Evolutionary conservation across 371 early-diverging fungal species (phyloP), one percentile per base, ranked within the genome.

Genomic region (Mucor plumbeus): DNA sequence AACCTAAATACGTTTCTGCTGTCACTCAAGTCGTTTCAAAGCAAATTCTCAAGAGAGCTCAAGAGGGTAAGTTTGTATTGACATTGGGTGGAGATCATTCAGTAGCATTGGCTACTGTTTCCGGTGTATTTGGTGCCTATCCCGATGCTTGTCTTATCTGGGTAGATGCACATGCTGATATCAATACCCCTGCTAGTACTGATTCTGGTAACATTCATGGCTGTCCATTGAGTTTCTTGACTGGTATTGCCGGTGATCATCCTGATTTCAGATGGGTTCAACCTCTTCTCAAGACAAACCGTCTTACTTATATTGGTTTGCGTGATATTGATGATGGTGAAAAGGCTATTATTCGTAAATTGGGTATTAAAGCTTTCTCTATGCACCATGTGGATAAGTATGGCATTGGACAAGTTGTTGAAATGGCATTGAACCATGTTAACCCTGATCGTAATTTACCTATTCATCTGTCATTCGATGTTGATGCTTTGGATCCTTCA

Each of bases 71-170:
- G 36, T 76, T 97, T 41, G 95, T 95, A 14, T 76, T 98, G 64
- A 97, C 96, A 13, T 78, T 98, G 57, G 99, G 99, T 68, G 98
- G 98, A 36, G 99, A 98, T 80, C 99, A 98, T 77, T 95, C 95
- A 11, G 79, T 97, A 47, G 99, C 90, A 47, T 82, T 98, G 72
- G 97, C 94, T 53, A 96, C 97, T 34, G 87, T 97, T 7, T 86
- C 91, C 39, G 98, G 97, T 53, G 87, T 91, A 7, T 81, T 94
- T 33, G 73, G 86, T 10, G 93, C 91, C 21, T 86, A 97, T 80
- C 86, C 88, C 64, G 87, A 97, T 63, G 86, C 97, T 38, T 94
- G 96, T 65, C 89, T 98, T 65, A 87, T 98, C 63, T 98, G 98
- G 99, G 91, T 98, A 9, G 97, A 98, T 76, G 97, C 97, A 19